Percentiles rank a stretch among this genome's conserved stretches.
Evolutionary conservation across 225 moss, liverwort and hornwort genomes (phyloP).

Genomic region (Bryoerythrophyllum caledonicum): DNA sequence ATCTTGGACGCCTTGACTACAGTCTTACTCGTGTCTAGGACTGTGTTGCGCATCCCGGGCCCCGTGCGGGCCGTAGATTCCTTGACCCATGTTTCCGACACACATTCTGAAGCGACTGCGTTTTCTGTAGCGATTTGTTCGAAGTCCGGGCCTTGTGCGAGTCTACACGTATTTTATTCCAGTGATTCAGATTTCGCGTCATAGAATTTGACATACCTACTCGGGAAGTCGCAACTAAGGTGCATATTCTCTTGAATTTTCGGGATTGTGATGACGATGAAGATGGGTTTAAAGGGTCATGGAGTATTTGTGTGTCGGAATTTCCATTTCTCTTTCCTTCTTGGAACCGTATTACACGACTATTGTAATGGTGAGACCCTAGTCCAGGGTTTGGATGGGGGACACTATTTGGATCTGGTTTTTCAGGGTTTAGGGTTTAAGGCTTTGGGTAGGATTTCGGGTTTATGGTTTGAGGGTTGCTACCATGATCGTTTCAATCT

Average conservation of each 20-base stretch:
- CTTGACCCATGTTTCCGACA: background rate
- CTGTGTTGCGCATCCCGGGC: background rate
- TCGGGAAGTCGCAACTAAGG: background rate
- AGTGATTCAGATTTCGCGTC: background rate
- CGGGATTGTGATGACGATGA: background rate
- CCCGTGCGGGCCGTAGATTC: background rate
- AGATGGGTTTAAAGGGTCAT: background rate
- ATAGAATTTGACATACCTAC: background rate
- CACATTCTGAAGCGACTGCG: background rate
- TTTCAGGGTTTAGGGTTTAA: background rate
- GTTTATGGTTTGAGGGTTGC: background rate
- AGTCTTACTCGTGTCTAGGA: background rate
- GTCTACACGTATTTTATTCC: background rate
- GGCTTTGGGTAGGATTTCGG: too few relatives aligned
- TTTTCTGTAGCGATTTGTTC: background rate
- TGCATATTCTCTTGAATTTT: background rate
- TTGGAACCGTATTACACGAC: background rate
- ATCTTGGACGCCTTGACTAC: conserved; percentile 73
- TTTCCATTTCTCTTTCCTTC: background rate
- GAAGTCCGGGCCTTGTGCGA: too few relatives aligned
- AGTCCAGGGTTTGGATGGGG: background rate
- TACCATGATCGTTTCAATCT: background rate
- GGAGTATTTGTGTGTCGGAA: too few relatives aligned
- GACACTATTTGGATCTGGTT: background rate
- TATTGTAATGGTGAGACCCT: background rate